Conservation (phyloP, 1,284 basidiomycete species). For the Ceratobasidium sp. region DNA sequence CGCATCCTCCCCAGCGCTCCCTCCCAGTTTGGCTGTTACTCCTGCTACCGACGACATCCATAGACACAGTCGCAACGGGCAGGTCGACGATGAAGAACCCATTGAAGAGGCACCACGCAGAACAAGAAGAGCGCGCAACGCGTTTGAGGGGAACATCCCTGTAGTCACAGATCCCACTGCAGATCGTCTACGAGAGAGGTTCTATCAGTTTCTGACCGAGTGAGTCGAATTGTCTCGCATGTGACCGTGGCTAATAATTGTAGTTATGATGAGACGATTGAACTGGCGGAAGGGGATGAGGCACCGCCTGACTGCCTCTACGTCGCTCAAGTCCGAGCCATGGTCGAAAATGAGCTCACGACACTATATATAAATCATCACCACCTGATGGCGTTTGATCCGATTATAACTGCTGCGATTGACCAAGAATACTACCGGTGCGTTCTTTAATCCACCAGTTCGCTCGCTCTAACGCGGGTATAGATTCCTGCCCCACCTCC, state of each 20-base stretch:
- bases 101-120: slow-evolving; percentile 21
- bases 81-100: neutral
- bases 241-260: neutral
- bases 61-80: neutral
- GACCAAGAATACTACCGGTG: slow-evolving; percentile 93
- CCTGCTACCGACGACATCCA: slow-evolving; percentile 20
- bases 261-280: slow-evolving; percentile 47
- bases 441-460: slow-evolving; percentile 44
- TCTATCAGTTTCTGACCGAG: slow-evolving; percentile 37
- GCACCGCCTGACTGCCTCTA: slow-evolving; percentile 75
- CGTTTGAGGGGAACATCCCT: slow-evolving; percentile 41
- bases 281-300: slow-evolving; percentile 65
- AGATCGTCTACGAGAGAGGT: slow-evolving; percentile 23
- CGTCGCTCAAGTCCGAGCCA: slow-evolving; percentile 90
- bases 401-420: slow-evolving; percentile 92
- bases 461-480: slow-evolving; percentile 18
- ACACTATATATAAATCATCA: slow-evolving; percentile 97
- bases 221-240: neutral
- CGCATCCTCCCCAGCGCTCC: slow-evolving; percentile 14
- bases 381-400: slow-evolving; percentile 91
- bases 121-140: slow-evolving; percentile 23
- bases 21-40: slow-evolving; percentile 3
- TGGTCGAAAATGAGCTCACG: slow-evolving; percentile 93
- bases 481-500: slow-evolving; percentile 91
- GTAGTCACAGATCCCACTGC: slow-evolving; percentile 34